phyloP scores from a whole-genome alignment of 345 rosid species.

The Eucalyptus cloeziana region DNA sequence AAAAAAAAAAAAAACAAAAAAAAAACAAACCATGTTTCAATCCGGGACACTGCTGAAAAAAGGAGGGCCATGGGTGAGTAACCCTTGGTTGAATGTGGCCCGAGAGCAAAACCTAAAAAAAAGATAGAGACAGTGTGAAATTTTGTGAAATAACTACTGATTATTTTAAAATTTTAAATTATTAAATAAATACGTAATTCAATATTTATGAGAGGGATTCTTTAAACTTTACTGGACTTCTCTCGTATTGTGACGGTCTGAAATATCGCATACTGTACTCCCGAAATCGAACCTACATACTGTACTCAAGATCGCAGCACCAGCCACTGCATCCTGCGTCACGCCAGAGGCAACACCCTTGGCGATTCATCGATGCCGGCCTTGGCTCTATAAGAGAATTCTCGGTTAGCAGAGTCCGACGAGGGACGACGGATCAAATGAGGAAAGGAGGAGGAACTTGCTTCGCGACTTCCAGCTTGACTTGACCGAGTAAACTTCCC shows the following conservation, averaged over 20 bases:
- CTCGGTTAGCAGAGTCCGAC: neutral
- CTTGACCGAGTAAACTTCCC: neutral
- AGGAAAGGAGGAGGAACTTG: neutral
- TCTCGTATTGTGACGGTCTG: neutral
- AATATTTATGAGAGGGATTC: neutral
- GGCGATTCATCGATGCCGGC: neutral
- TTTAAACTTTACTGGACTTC: neutral
- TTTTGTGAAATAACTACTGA: no score
- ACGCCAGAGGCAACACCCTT: neutral
- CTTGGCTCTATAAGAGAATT: neutral
- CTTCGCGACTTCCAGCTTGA: neutral
- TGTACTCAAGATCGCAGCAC: neutral
- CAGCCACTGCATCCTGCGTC: neutral
- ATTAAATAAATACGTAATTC: no score
- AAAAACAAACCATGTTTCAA: neutral
- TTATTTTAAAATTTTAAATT: no score
- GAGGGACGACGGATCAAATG: neutral
- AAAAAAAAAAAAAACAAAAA: neutral
- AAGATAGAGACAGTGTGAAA: accelerated
- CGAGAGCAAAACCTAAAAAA: neutral
- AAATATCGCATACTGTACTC: neutral
- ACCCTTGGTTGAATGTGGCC: neutral
- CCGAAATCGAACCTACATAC: neutral
- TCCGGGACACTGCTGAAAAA: neutral
- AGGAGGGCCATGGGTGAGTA: neutral